These are phyloP conservation scores for Trichothecium roseum DNA, from an alignment of 2,329 filamentous ascomycete species.

Conservation along the genomic window DNA sequence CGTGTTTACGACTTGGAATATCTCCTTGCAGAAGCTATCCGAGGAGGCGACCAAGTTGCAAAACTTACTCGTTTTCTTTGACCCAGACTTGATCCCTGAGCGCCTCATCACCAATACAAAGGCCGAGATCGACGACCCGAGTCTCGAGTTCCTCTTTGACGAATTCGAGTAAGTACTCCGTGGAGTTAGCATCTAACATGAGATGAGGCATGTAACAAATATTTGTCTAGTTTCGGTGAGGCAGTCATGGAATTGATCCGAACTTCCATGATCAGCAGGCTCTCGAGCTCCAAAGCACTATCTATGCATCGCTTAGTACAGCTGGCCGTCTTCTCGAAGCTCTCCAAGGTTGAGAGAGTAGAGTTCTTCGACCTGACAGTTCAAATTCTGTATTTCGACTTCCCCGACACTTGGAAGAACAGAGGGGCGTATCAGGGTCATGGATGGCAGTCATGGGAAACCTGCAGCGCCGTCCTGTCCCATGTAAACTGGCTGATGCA, in stretches of 20 bases:
- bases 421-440: not conserved
- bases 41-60: slow-evolving; percentile 2
- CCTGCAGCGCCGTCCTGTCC: not conserved
- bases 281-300: not conserved
- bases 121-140: not conserved
- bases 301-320: not conserved
- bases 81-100: slow-evolving; percentile 5
- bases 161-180: too few relatives aligned
- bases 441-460: not conserved
- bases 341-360: not conserved
- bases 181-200: too few relatives aligned
- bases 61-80: slow-evolving; percentile 4
- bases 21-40: slow-evolving; percentile 2
- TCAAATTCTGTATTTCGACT: not conserved
- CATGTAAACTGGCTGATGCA: not conserved
- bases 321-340: not conserved
- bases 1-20: slow-evolving; percentile 3
- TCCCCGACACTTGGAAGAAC: not conserved
- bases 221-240: too few relatives aligned
- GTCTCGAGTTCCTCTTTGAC: too few relatives aligned
- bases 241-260: too few relatives aligned
- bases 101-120: not conserved
- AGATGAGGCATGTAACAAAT: too few relatives aligned
- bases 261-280: too few relatives aligned
- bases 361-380: not conserved